A percentile compares a stretch with the other conserved stretches of the same genome.
These are phyloP conservation scores for Chrysophaeum taylorii DNA, from an alignment of 352 stramenopile genomes.

Conservation along the genomic window DNA sequence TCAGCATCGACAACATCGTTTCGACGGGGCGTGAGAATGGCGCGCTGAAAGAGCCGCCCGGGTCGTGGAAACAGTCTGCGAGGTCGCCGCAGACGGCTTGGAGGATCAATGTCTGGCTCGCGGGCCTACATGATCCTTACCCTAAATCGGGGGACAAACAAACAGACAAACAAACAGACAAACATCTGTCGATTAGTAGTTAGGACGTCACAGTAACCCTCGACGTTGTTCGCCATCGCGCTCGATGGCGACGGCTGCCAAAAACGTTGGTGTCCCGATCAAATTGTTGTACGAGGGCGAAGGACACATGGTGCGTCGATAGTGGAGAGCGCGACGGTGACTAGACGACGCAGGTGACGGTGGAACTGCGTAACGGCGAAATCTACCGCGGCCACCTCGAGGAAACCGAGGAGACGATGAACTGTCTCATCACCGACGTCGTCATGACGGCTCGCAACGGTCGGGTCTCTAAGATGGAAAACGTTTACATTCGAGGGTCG, in stretches of 20 bases:
- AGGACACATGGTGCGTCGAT: conserved; percentile 27
- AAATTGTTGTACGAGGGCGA: conserved; percentile 29
- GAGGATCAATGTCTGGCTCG: too few relatives aligned
- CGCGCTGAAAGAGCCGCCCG: too few relatives aligned
- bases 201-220: background rate
- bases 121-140: too few relatives aligned
- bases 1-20: too few relatives aligned
- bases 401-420: conserved; percentile 29
- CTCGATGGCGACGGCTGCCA: background rate
- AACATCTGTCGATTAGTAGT: too few relatives aligned
- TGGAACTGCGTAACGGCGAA: background rate
- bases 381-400: background rate
- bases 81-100: too few relatives aligned
- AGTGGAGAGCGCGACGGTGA: conserved; percentile 17
- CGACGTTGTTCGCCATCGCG: background rate
- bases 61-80: too few relatives aligned
- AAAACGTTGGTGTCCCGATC: conserved; percentile 19
- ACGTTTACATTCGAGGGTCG: conserved; percentile 27
- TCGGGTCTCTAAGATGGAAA: conserved; percentile 23
- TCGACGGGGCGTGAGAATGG: too few relatives aligned
- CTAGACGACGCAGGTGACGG: conserved; percentile 2
- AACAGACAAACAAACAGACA: too few relatives aligned
- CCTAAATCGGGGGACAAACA: too few relatives aligned
- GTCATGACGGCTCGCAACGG: conserved; percentile 21
- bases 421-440: conserved; percentile 26